These are phyloP conservation scores for Mortierella sp. DNA, from an alignment of 371 early-diverging fungal species.

Conservation along the genomic window DNA sequence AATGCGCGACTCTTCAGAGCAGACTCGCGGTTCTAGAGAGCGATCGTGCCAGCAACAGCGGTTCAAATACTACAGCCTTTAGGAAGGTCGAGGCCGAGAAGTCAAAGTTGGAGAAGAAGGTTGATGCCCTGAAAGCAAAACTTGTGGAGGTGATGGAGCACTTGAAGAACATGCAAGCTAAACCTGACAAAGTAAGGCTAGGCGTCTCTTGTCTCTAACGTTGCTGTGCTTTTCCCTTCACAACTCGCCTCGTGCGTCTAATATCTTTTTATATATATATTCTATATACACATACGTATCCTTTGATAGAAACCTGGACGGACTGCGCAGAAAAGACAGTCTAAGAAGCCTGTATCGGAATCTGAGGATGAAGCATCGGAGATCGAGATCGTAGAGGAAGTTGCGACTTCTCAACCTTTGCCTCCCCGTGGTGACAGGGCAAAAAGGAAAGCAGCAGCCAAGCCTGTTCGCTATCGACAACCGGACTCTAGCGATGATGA, in stretches of 20 bases:
- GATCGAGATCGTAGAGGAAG: background rate
- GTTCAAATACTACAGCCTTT: background rate
- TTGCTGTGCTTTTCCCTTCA: too few species aligned
- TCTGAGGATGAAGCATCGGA: slow-evolving; percentile 3
- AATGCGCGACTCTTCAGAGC: slow-evolving; percentile 28
- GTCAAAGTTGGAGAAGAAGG: slow-evolving; percentile 34
- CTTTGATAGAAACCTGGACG: too few species aligned
- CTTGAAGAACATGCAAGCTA: slow-evolving; percentile 12
- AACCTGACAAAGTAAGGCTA: slow-evolving; percentile 10
- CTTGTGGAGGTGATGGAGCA: slow-evolving; percentile 38
- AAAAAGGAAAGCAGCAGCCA: slow-evolving; percentile 9
- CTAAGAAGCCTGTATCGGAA: background rate
- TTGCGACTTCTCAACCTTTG: background rate
- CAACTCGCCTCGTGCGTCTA: too few species aligned
- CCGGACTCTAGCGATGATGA: background rate
- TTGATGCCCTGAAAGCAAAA: slow-evolving; percentile 23
- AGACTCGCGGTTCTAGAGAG: slow-evolving; percentile 30
- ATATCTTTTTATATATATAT: too few species aligned
- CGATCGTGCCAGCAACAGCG: slow-evolving; percentile 9
- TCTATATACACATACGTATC: too few species aligned
- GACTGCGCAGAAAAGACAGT: background rate
- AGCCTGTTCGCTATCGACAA: slow-evolving; percentile 13
- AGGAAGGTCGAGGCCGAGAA: slow-evolving; percentile 26
- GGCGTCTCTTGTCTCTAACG: too few species aligned
- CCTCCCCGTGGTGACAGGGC: slow-evolving; percentile 1